phyloP scores from a whole-genome alignment of 2,329 filamentous ascomycete species.

The Diplodia corticola region DNA sequence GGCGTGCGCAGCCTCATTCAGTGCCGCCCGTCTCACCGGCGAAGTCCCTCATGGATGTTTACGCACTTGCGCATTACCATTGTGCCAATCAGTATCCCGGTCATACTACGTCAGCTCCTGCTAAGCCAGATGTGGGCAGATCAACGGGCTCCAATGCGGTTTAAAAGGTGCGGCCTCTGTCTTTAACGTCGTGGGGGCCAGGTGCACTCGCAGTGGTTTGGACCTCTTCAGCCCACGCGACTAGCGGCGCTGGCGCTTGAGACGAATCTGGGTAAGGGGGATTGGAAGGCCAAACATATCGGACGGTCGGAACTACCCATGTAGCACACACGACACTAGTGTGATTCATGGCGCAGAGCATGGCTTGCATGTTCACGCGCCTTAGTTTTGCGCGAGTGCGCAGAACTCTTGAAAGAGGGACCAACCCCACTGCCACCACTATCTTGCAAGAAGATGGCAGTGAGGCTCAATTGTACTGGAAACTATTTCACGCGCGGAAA shows the following conservation, averaged over 20 bases:
- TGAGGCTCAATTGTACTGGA: neutral
- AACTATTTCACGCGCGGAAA: neutral
- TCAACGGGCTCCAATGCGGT: neutral
- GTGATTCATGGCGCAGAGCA: neutral
- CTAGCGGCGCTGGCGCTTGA: neutral
- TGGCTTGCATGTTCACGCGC: neutral
- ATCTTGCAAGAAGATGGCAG: neutral
- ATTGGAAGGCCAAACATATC: neutral
- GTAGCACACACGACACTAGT: neutral
- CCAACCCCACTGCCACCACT: neutral
- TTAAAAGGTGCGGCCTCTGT: neutral
- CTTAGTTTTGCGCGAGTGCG: constrained; percentile 3
- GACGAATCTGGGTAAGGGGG: neutral
- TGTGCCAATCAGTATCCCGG: neutral
- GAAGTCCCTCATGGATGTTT: neutral
- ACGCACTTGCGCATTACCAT: neutral
- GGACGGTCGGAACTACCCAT: neutral
- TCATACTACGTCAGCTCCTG: neutral
- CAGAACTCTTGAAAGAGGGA: neutral
- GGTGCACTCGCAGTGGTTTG: neutral
- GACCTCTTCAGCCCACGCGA: neutral
- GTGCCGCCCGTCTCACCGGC: neutral
- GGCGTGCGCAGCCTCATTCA: neutral
- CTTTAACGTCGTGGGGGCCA: neutral
- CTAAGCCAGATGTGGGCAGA: neutral